Percentiles rank a stretch among this genome's conserved stretches.
Conservation (phyloP, 1,284 basidiomycete genomes). For the Schizophyllum amplum region DNA sequence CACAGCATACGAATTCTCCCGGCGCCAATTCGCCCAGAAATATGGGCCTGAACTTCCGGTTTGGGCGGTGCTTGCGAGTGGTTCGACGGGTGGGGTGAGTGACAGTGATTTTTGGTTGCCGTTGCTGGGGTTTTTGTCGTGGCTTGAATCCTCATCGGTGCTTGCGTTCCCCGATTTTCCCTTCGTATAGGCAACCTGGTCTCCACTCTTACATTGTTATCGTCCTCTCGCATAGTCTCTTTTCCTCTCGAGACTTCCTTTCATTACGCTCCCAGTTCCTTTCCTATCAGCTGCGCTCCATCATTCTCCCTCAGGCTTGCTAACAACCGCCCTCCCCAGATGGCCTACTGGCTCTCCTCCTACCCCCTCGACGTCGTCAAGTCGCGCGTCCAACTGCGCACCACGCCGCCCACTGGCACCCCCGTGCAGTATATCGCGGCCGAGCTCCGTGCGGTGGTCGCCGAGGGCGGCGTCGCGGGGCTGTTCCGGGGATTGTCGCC, state of each 20-base stretch:
- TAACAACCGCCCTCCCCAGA: constrained; percentile 28
- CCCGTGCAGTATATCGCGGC: constrained; percentile 77
- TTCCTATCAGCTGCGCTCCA: too few relatives aligned
- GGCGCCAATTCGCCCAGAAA: constrained; percentile 60
- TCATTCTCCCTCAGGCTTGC: too few relatives aligned
- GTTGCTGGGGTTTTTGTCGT: too few relatives aligned
- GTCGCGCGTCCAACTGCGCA: constrained; percentile 79
- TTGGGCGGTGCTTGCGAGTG: constrained; percentile 84
- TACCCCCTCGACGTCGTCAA: constrained; percentile 93
- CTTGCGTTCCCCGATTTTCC: too few relatives aligned
- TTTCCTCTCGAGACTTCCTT: too few relatives aligned
- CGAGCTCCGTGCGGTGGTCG: constrained; percentile 62
- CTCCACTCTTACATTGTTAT: too few relatives aligned
- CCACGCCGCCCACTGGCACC: constrained; percentile 67
- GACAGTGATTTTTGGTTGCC: not conserved
- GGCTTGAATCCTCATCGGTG: too few relatives aligned
- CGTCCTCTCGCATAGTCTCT: too few relatives aligned
- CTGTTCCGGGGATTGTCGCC: constrained; percentile 71
- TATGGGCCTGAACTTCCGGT: constrained; percentile 72
- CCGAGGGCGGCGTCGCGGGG: constrained; percentile 72
- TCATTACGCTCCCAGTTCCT: too few relatives aligned
- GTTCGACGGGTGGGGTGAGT: constrained; percentile 81
- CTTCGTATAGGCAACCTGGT: too few relatives aligned
- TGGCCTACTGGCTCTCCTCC: constrained; percentile 90
- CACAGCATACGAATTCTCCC: constrained; percentile 82